phyloP scores from a whole-genome alignment of 768 basidiomycete species.

The Termitomyces sp. region DNA sequence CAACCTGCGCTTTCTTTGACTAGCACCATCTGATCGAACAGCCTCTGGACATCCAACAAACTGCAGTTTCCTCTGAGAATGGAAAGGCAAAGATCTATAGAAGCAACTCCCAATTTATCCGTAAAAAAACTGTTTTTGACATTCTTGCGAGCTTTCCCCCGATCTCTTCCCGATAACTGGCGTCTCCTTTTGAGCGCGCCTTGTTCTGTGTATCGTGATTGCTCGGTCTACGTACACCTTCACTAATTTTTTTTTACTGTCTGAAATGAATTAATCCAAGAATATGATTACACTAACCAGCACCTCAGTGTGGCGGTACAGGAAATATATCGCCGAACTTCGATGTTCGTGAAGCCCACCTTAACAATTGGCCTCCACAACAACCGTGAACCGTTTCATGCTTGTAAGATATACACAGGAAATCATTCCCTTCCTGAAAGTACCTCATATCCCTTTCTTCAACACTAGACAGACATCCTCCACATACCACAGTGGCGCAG shows the following conservation, averaged over 20 bases:
- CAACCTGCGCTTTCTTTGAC: not conserved
- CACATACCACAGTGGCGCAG: not conserved
- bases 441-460: not conserved
- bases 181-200: not conserved
- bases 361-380: not conserved
- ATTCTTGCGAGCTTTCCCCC: not conserved
- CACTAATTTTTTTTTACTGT: not conserved
- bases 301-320: not conserved
- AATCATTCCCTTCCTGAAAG: not conserved
- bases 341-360: not conserved
- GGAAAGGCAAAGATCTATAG: not conserved
- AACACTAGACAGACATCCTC: not conserved
- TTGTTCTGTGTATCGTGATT: not conserved
- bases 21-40: not conserved
- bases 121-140: not conserved
- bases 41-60: not conserved
- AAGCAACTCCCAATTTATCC: too few relatives aligned
- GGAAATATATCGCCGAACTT: not conserved
- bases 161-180: not conserved
- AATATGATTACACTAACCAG: not conserved
- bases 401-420: not conserved
- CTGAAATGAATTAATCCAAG: not conserved
- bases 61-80: not conserved
- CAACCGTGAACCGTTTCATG: not conserved
- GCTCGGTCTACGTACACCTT: not conserved